Percentiles rank a stretch among this genome's conserved stretches.
phyloP scores from a whole-genome alignment of 441 rosid genomes.

The Adansonia grandidieri region DNA sequence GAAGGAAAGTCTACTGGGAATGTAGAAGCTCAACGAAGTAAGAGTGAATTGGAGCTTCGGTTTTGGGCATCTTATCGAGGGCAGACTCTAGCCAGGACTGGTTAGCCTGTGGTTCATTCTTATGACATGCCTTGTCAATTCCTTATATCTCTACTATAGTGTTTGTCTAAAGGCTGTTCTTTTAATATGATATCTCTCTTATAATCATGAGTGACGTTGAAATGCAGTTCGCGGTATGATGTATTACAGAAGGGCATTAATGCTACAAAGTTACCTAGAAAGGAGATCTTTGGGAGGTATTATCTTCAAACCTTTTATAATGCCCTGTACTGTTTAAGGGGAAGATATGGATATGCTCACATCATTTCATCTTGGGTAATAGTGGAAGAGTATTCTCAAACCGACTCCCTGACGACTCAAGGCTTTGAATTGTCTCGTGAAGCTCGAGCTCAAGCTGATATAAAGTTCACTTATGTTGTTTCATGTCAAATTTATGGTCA shows the following conservation, averaged over 20 bases:
- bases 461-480: slow-evolving; percentile 94
- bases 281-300: slow-evolving; percentile 80
- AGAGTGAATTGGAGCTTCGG: slow-evolving; percentile 92
- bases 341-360: slow-evolving; percentile 28
- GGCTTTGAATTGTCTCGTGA: slow-evolving; percentile 80
- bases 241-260: slow-evolving; percentile 97
- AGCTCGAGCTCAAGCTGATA: slow-evolving; percentile 92
- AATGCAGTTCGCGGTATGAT: slow-evolving; percentile 97
- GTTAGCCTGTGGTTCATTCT: slow-evolving; percentile 43
- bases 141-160: slow-evolving; percentile 13
- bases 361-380: slow-evolving; percentile 28
- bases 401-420: slow-evolving; percentile 49
- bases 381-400: slow-evolving; percentile 62
- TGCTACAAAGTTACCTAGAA: slow-evolving; percentile 93
- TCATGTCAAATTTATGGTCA: slow-evolving; percentile 99
- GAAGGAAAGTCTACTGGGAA: slow-evolving; percentile 67
- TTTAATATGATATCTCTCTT: slow-evolving; percentile 16
- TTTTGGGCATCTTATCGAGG: slow-evolving; percentile 98
- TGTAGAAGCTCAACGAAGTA: slow-evolving; percentile 73
- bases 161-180: slow-evolving; percentile 25
- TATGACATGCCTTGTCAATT: slow-evolving; percentile 12
- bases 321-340: not conserved
- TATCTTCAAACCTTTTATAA: slow-evolving; percentile 22
- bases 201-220: slow-evolving; percentile 30
- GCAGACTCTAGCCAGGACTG: slow-evolving; percentile 95